Conservation (phyloP, 176 grass and related monocot genomes). For the Musa schizocarpa region DNA sequence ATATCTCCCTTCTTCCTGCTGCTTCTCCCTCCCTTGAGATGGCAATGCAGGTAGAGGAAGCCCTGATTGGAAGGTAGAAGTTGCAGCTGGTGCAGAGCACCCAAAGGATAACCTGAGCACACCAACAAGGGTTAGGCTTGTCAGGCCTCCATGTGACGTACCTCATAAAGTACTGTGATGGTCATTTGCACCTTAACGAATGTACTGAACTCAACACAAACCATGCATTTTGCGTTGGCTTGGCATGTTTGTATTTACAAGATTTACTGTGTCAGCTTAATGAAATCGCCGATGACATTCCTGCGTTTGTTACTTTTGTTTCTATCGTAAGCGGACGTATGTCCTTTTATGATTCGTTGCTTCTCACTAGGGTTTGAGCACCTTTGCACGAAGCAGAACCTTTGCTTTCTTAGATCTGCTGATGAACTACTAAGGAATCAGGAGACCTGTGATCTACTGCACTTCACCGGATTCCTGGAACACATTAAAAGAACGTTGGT, state of each 20-base stretch:
- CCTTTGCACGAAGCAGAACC: too few species aligned
- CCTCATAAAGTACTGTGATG: background rate
- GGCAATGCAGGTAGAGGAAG: background rate
- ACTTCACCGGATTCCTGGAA: too few species aligned
- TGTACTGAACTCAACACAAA: too few species aligned
- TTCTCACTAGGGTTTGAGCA: too few species aligned
- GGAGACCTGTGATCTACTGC: too few species aligned
- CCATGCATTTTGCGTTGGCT: background rate
- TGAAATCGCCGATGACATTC: background rate
- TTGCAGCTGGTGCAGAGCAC: background rate
- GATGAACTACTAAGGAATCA: too few species aligned
- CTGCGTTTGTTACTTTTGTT: too few species aligned
- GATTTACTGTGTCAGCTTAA: slow-evolving; percentile 2
- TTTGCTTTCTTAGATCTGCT: too few species aligned
- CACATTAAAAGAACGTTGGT: too few species aligned
- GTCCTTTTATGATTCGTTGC: too few species aligned
- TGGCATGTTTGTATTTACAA: background rate
- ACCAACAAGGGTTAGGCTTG: background rate
- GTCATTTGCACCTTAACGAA: background rate
- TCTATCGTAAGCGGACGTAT: too few species aligned
- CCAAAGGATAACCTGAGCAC: background rate
- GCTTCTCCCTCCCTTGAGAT: background rate
- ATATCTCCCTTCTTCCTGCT: background rate
- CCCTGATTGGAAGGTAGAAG: too few species aligned
- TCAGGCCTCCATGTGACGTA: slow-evolving; percentile 6